phyloP scores from a whole-genome alignment of 2,329 filamentous ascomycete species.

The Xylaria sp. region DNA sequence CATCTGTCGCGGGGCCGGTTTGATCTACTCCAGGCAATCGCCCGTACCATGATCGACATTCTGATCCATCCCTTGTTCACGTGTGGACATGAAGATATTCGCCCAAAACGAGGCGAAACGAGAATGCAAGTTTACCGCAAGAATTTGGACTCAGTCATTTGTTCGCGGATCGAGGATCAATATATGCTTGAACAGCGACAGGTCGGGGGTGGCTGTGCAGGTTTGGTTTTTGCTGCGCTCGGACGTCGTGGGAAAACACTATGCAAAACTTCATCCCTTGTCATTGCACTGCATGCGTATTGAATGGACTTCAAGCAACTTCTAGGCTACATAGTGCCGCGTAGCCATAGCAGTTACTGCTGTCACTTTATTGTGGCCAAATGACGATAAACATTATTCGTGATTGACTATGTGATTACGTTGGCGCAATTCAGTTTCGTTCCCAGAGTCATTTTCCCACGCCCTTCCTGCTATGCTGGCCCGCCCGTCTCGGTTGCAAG shows the following conservation, averaged over 20 bases:
- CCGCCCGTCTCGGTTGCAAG: no score
- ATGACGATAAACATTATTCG: no score
- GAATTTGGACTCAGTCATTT: not conserved
- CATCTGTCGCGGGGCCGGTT: slow-evolving; percentile 24
- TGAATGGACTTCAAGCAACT: not conserved
- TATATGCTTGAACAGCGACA: not conserved
- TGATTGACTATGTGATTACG: no score
- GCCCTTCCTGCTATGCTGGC: no score
- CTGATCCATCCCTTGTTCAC: slow-evolving; percentile 7
- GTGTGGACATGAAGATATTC: not conserved
- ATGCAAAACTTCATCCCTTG: not conserved
- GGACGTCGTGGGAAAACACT: not conserved
- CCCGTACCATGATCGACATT: slow-evolving; percentile 2
- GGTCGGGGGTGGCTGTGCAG: not conserved
- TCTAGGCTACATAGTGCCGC: not conserved
- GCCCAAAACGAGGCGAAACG: not conserved
- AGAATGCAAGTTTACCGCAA: not conserved
- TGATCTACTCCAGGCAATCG: slow-evolving; percentile 23
- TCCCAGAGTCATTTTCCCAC: not conserved
- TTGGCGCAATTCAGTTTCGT: no score
- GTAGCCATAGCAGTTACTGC: not conserved
- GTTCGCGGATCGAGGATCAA: slow-evolving; percentile 10
- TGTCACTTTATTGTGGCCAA: no score
- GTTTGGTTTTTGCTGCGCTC: slow-evolving; percentile 7
- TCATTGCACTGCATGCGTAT: not conserved